Base-by-base conservation (phyloP, 768 basidiomycete genomes). In the Mycena venus region DNA sequence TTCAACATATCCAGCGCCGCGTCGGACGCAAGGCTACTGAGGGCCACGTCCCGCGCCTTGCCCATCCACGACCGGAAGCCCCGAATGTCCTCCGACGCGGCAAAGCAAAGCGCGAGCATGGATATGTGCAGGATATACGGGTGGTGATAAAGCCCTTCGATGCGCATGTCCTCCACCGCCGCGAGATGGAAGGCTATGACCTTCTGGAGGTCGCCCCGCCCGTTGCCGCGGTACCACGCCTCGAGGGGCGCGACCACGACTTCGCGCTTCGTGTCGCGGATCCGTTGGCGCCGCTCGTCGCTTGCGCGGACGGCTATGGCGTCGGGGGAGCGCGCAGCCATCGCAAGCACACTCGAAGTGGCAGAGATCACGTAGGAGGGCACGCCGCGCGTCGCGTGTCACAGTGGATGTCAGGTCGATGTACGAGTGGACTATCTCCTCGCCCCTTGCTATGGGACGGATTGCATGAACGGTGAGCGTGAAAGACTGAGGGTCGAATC, bases 401-500 rank as follows among this genome's bases (percentile, higher is more conserved):
- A 58, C 19, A 10, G 49, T 32, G 6, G 64, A 12, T 6, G 19
- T 29, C 29, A 76, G 38, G 60, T 76, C 72, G 53, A 76, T 73
- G 32, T 76, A 76, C 8, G 68, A 70, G 38, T 59, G 36, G 38
- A 67, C 49, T 42, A 76, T 44, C 65, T 76, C 75, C 38, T 76
- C 75, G 58, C 69, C 75, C 51, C 71, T 74, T 8, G 62, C 62
- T 40, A 76, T 76, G 17, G 75, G 72, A 21, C 75, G 36, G 25
- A 73, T 61, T 10, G 75, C 9, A 27, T 61, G 72, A 19, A 76
- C 59, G 9, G 40, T 58, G 17, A 76, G 72, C n/a, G 75, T 21
- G 65, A 76, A 76, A 11, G 72, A 73, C 21, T 70, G 47, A 9
- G 69, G 63, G 47, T 76, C 75, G 63, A 76, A 76, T 29, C 72